Percentiles rank a stretch among this genome's conserved stretches.
Evolutionary conservation across 2,329 filamentous ascomycete species (phyloP).

Genomic region (Xylariaceae sp.): DNA sequence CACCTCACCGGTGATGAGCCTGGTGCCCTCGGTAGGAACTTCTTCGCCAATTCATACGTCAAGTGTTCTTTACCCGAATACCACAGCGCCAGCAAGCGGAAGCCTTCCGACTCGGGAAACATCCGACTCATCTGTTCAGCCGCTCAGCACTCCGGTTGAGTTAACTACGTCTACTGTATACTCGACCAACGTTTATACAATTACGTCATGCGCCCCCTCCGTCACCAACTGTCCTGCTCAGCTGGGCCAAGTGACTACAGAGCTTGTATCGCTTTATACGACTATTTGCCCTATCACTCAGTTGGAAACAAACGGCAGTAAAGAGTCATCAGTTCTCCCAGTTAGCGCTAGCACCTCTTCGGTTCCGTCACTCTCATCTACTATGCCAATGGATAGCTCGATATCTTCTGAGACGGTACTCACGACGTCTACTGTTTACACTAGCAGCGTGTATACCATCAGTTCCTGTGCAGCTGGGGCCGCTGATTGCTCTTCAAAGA

Average conservation of each 20-base stretch:
- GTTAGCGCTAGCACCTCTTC: slow-evolving; percentile 22
- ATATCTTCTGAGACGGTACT: slow-evolving; percentile 21
- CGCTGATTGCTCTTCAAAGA: slow-evolving; percentile 33
- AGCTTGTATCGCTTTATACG: slow-evolving; percentile 41
- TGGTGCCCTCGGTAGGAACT: slow-evolving; percentile 20
- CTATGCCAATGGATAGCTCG: slow-evolving; percentile 12
- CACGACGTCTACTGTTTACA: slow-evolving; percentile 40
- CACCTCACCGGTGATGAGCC: neutral
- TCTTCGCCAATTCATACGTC: slow-evolving; percentile 29
- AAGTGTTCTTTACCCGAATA: slow-evolving; percentile 27
- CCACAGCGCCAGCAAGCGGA: slow-evolving; percentile 17
- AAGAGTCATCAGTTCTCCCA: slow-evolving; percentile 24
- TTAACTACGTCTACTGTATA: slow-evolving; percentile 40
- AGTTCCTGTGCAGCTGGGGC: slow-evolving; percentile 33
- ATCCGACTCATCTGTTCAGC: slow-evolving; percentile 20
- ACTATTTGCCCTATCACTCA: slow-evolving; percentile 39
- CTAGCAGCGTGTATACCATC: slow-evolving; percentile 38
- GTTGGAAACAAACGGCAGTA: slow-evolving; percentile 17
- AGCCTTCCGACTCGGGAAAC: slow-evolving; percentile 8
- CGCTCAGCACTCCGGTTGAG: slow-evolving; percentile 11
- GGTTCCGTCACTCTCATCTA: slow-evolving; percentile 22
- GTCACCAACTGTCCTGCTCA: slow-evolving; percentile 38
- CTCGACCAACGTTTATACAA: slow-evolving; percentile 40
- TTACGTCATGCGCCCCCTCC: slow-evolving; percentile 38
- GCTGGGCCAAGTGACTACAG: slow-evolving; percentile 40